Evolutionary conservation across 768 basidiomycete genomes (phyloP).

Genomic region (Plicaturopsis crispa): DNA sequence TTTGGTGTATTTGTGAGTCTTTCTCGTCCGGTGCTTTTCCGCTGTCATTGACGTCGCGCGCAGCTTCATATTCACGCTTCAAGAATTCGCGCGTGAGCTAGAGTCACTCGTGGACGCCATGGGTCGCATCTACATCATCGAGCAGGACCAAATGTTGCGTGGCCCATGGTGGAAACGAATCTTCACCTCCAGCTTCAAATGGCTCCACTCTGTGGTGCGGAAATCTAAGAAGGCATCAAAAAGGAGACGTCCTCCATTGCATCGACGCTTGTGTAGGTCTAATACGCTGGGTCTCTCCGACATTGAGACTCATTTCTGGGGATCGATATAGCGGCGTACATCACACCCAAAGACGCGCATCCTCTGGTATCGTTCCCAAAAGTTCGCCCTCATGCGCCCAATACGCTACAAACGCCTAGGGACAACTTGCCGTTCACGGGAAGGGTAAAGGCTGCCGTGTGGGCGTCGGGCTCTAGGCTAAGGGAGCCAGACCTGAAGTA

Average conservation of each 20-base stretch:
- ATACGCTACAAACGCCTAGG: constrained; percentile 77
- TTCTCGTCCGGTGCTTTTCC: neutral
- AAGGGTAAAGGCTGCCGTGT: constrained; percentile 59
- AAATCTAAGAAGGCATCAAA: constrained; percentile 11
- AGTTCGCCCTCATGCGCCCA: constrained; percentile 73
- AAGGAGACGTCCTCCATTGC: constrained; percentile 12
- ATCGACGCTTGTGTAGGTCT: constrained; percentile 36
- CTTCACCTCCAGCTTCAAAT: constrained; percentile 10
- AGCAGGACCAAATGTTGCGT: constrained; percentile 35
- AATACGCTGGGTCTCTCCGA: neutral
- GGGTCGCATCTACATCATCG: constrained; percentile 65
- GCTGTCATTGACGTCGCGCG: neutral
- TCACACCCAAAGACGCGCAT: too few relatives aligned
- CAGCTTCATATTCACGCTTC: constrained; percentile 93
- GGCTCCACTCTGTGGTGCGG: constrained; percentile 14
- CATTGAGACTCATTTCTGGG: neutral
- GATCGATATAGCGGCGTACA: constrained; percentile 43
- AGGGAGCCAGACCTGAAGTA: constrained; percentile 77
- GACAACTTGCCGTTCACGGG: constrained; percentile 53
- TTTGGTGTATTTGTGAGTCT: constrained; percentile 81
- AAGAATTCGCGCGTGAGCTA: constrained; percentile 88
- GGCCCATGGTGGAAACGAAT: constrained; percentile 33
- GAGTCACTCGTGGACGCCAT: constrained; percentile 79
- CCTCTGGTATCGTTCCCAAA: constrained; percentile 82
- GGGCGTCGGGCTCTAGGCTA: constrained; percentile 60